phyloP scores from a whole-genome alignment of 768 basidiomycete genomes.

The Naematelia encephala region DNA sequence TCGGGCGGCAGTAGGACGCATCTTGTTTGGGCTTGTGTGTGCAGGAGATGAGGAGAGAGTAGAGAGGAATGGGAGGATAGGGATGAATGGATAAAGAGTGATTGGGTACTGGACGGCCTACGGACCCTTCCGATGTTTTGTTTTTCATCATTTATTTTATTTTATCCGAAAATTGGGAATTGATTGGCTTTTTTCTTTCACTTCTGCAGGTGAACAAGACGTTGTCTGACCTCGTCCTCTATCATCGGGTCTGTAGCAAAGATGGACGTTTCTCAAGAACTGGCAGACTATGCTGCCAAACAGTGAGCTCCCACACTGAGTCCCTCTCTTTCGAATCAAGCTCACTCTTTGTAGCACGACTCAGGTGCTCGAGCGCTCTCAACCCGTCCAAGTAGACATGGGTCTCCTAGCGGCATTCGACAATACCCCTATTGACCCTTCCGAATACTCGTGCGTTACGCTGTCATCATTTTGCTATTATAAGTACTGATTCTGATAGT shows the following conservation, averaged over 20 bases:
- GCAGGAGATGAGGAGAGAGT: too few species aligned
- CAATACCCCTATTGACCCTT: conserved; percentile 77
- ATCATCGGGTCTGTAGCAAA: neutral
- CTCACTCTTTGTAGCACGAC: conserved; percentile 35
- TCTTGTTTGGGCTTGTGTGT: neutral
- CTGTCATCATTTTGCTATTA: neutral
- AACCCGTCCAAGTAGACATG: conserved; percentile 67
- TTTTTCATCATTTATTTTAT: conserved; percentile 5
- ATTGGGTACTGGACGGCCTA: neutral
- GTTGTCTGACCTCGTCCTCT: neutral
- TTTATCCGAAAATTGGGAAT: too few species aligned
- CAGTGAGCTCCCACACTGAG: conserved; percentile 56
- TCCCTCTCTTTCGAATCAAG: neutral
- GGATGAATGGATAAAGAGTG: conserved; percentile 5
- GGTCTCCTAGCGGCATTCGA: conserved; percentile 84
- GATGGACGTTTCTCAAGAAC: conserved; percentile 83
- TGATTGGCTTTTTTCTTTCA: too few species aligned
- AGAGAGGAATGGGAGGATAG: conserved; percentile 5
- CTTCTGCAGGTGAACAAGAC: too few species aligned
- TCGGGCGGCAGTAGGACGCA: neutral
- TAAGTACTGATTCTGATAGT: conserved; percentile 51
- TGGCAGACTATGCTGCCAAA: conserved; percentile 70
- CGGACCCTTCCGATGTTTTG: neutral
- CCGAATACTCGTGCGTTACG: conserved; percentile 68
- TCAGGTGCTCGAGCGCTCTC: conserved; percentile 21